A percentile compares a stretch with the other conserved stretches of the same genome.
Evolutionary conservation across 2,329 filamentous ascomycete species (phyloP).

Genomic region (Talaromyces marneffei): DNA sequence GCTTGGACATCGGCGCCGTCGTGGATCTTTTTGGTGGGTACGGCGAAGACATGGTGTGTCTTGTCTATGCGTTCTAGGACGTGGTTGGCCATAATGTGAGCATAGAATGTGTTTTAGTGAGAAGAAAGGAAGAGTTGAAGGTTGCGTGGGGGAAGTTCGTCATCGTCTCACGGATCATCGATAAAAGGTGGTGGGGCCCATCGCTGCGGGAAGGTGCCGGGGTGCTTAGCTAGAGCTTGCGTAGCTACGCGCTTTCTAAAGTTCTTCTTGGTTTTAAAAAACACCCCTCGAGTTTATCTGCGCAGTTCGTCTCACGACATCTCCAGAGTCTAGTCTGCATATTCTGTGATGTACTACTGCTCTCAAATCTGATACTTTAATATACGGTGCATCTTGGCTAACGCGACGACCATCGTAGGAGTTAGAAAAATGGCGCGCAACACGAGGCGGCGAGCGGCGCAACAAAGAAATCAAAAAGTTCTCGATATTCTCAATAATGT

Average conservation of each 20-base stretch:
- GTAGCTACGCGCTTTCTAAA: not conserved
- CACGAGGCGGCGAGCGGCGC: conserved; percentile 7
- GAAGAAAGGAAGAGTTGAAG: conserved; percentile 26
- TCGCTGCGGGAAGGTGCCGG: not conserved
- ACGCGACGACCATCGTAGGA: not conserved
- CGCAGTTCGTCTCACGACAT: not conserved
- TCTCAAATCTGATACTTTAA: not conserved
- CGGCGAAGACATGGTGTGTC: conserved; percentile 53
- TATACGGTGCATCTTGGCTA: not conserved
- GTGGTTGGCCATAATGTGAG: not conserved
- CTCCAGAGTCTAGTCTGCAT: not conserved
- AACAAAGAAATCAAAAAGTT: conserved; percentile 16
- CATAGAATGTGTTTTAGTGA: not conserved
- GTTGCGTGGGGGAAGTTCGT: not conserved
- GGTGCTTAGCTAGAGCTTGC: not conserved
- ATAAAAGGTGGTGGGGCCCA: not conserved
- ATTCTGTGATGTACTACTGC: not conserved
- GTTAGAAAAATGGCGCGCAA: not conserved
- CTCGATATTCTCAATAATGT: conserved; percentile 22
- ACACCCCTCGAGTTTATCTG: not conserved
- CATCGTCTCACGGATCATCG: not conserved
- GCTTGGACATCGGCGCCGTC: conserved; percentile 72
- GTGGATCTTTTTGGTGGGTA: conserved; percentile 75
- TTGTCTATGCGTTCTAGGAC: conserved; percentile 42
- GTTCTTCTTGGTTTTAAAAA: not conserved